A percentile compares a stretch with the other conserved stretches of the same genome.
Conservation (phyloP, 176 grass and related monocot species). For the Stipa capillata region DNA sequence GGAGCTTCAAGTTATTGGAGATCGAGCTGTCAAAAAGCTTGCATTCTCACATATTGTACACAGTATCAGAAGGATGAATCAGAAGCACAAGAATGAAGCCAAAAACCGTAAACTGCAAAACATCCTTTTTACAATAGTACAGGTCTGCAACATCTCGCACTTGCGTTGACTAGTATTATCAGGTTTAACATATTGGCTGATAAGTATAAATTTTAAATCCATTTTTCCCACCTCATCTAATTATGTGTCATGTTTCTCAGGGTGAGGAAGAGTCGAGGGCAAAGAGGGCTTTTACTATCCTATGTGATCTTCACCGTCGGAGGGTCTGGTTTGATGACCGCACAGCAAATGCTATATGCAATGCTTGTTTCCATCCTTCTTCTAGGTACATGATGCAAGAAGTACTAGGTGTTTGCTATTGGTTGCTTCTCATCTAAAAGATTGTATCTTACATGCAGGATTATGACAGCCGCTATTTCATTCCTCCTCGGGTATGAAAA, state of each 20-base stretch:
- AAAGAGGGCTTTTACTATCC: conserved; percentile 82
- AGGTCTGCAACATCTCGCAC: conserved; percentile 34
- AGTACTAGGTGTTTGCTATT: background rate
- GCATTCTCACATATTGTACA: conserved; percentile 87
- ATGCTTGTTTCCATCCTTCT: conserved; percentile 88
- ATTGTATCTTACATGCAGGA: conserved; percentile 36
- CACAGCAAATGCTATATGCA: conserved; percentile 84
- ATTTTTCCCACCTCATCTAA: background rate
- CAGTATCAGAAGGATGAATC: conserved; percentile 87
- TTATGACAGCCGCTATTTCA: conserved; percentile 80
- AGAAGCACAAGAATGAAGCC: conserved; percentile 81
- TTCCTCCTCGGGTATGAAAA: conserved; percentile 97
- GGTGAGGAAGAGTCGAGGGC: conserved; percentile 77
- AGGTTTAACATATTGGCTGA: background rate
- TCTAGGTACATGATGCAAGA: conserved; percentile 41
- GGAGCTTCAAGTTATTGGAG: conserved; percentile 90
- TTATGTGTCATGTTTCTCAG: conserved; percentile 26
- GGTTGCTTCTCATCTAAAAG: background rate
- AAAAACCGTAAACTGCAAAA: conserved; percentile 84
- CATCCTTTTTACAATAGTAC: conserved; percentile 58
- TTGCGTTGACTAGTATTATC: background rate
- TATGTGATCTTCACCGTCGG: conserved; percentile 83
- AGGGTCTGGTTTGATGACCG: conserved; percentile 96
- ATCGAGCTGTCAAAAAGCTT: conserved; percentile 73
- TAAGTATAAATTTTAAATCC: background rate